Conservation (phyloP, 2,329 filamentous ascomycete species). For the Penicillium corylophilum region DNA sequence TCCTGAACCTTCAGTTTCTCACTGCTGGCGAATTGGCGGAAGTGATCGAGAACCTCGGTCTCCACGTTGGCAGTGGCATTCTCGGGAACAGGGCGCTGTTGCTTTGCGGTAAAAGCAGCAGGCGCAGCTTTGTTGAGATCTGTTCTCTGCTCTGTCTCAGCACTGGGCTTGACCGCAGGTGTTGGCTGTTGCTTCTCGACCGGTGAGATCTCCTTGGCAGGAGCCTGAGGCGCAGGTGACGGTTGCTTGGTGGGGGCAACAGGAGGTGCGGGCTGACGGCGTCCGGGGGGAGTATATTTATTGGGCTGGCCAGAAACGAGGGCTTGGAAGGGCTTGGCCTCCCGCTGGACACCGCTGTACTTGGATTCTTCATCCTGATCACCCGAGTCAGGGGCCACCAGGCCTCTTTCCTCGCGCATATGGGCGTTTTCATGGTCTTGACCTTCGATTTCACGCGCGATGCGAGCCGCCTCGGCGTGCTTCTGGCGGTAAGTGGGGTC, state of each 20-base stretch:
- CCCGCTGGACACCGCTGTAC: constrained; percentile 88
- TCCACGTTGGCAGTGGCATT: constrained; percentile 62
- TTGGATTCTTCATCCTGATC: constrained; percentile 88
- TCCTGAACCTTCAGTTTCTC: constrained; percentile 63
- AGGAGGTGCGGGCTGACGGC: constrained; percentile 73
- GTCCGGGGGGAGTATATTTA: constrained; percentile 88
- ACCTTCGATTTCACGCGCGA: constrained; percentile 85
- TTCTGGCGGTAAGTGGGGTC: constrained; percentile 79
- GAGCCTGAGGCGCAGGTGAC: constrained; percentile 45
- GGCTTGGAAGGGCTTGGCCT: constrained; percentile 61
- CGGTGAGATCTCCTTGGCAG: constrained; percentile 26
- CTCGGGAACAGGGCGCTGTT: constrained; percentile 43
- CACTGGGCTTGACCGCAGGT: constrained; percentile 21
- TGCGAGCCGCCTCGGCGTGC: constrained; percentile 74
- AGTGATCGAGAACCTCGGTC: constrained; percentile 60
- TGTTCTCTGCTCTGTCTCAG: constrained; percentile 28
- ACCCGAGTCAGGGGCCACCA: constrained; percentile 63
- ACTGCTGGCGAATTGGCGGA: constrained; percentile 62
- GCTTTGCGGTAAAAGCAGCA: constrained; percentile 30
- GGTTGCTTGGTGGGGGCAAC: constrained; percentile 83
- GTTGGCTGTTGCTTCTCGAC: constrained; percentile 23
- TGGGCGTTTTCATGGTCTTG: constrained; percentile 73
- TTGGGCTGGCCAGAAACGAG: constrained; percentile 60
- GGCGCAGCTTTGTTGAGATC: constrained; percentile 22
- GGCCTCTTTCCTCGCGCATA: constrained; percentile 82